phyloP scores from a whole-genome alignment of 2,329 filamentous ascomycete species.

The Huntiella omanensis region DNA sequence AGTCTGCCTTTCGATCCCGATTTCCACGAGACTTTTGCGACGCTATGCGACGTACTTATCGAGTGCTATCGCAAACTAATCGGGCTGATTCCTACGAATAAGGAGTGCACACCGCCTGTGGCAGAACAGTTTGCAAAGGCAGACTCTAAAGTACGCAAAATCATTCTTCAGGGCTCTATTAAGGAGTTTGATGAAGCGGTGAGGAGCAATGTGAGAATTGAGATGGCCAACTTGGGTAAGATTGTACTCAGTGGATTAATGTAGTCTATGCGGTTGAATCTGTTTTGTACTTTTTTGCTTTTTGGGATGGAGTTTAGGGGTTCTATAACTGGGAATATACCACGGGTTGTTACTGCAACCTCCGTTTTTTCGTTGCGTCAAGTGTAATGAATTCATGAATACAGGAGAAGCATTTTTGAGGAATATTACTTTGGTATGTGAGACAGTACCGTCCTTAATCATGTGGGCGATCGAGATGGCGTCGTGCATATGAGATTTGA shows the following conservation, averaged over 20 bases:
- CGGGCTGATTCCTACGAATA: conserved; percentile 53
- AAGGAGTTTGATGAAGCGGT: conserved; percentile 87
- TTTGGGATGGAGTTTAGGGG: neutral
- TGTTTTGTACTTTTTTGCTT: neutral
- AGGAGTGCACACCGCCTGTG: conserved; percentile 49
- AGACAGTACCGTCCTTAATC: too few relatives aligned
- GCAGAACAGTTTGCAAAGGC: conserved; percentile 81
- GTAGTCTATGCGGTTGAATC: conserved; percentile 17
- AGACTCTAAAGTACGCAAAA: conserved; percentile 68
- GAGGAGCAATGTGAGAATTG: conserved; percentile 53
- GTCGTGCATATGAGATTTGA: too few relatives aligned
- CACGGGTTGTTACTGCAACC: neutral
- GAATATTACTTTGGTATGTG: too few relatives aligned
- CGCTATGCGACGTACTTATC: conserved; percentile 84
- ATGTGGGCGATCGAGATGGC: too few relatives aligned
- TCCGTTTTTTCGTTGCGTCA: neutral
- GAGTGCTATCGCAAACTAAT: conserved; percentile 75
- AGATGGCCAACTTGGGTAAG: conserved; percentile 71
- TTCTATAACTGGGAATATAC: neutral
- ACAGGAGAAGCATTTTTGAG: neutral
- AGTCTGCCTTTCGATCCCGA: conserved; percentile 88
- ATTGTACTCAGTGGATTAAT: conserved; percentile 78
- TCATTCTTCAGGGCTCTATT: conserved; percentile 70
- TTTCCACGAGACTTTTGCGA: conserved; percentile 91
- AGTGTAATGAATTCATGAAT: neutral